Percentiles rank a stretch among this genome's conserved stretches.
Conservation (phyloP, 768 basidiomycete species). For the Nidularia pulvinata region DNA sequence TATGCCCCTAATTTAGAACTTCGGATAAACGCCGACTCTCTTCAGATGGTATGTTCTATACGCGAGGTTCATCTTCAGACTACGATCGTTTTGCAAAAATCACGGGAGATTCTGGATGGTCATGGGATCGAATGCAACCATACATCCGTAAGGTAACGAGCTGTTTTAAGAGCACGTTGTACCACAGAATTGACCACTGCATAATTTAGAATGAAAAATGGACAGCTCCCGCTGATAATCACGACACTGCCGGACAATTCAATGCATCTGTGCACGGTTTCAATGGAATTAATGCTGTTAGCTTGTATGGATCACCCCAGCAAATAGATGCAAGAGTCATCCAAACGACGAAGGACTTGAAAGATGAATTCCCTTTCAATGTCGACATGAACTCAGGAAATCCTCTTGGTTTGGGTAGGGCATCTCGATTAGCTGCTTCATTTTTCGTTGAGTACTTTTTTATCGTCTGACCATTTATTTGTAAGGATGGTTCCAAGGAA, state of each 20-base stretch:
- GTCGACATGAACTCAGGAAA: conserved; percentile 17
- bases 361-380: conserved; percentile 14
- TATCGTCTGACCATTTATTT: not conserved
- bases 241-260: conserved; percentile 32
- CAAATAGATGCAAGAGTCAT: conserved; percentile 30
- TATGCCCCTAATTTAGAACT: not conserved
- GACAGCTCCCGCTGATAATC: conserved; percentile 30
- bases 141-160: conserved; percentile 20
- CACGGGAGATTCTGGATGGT: conserved; percentile 27
- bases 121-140: conserved; percentile 21
- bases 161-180: not conserved
- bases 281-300: conserved; percentile 25
- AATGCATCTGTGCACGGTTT: conserved; percentile 33
- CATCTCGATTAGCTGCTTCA: not conserved
- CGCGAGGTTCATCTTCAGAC: conserved; percentile 23
- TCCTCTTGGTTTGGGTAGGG: conserved; percentile 15
- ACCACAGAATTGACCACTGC: not conserved
- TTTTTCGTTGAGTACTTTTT: not conserved
- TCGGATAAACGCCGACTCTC: not conserved
- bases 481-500: conserved; percentile 8
- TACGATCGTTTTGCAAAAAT: conserved; percentile 21
- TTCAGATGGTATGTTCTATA: conserved; percentile 18
- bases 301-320: conserved; percentile 23
- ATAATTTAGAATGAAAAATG: conserved; percentile 16
- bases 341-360: conserved; percentile 18